A percentile compares a stretch with the other conserved stretches of the same genome.
Conservation (phyloP, 495 filamentous ascomycete species). For the Lichina pygmaea region DNA sequence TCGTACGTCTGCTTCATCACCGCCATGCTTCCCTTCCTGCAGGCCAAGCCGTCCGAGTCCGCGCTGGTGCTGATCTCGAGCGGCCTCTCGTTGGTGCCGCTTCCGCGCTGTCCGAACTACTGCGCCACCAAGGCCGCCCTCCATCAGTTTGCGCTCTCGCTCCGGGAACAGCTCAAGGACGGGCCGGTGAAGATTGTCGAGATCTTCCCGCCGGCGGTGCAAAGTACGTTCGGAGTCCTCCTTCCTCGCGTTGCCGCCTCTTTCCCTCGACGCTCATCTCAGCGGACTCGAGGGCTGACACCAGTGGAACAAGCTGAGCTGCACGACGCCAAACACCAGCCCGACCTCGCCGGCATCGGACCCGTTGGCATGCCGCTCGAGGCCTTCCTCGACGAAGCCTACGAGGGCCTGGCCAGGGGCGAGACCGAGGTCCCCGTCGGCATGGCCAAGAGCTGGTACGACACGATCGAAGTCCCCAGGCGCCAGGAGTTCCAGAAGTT, state of each 20-base stretch:
- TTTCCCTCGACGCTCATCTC: background rate
- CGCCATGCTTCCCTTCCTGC: slow-evolving; percentile 35
- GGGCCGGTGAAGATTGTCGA: slow-evolving; percentile 31
- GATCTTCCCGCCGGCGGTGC: slow-evolving; percentile 37
- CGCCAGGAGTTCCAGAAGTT: background rate
- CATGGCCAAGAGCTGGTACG: background rate
- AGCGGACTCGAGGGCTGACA: background rate
- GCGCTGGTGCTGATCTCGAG: slow-evolving; percentile 23
- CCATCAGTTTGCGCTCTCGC: slow-evolving; percentile 24
- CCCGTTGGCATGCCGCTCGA: slow-evolving; percentile 31
- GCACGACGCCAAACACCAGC: slow-evolving; percentile 15
- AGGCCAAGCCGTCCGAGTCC: slow-evolving; percentile 16
- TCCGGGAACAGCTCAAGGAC: slow-evolving; percentile 28
- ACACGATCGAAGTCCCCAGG: background rate
- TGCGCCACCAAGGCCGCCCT: slow-evolving; percentile 31
- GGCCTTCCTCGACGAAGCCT: slow-evolving; percentile 29
- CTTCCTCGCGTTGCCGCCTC: background rate
- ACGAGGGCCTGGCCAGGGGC: slow-evolving; percentile 19
- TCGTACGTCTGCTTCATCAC: slow-evolving; percentile 31
- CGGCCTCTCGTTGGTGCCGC: slow-evolving; percentile 24
- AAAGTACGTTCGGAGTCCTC: slow-evolving; percentile 15
- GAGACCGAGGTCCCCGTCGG: slow-evolving; percentile 18
- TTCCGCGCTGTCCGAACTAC: slow-evolving; percentile 24
- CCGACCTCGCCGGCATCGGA: slow-evolving; percentile 12
- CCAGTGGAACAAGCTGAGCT: slow-evolving; percentile 12